Conservation (phyloP, 2,329 filamentous ascomycete genomes). For the Penicillium sp. region DNA sequence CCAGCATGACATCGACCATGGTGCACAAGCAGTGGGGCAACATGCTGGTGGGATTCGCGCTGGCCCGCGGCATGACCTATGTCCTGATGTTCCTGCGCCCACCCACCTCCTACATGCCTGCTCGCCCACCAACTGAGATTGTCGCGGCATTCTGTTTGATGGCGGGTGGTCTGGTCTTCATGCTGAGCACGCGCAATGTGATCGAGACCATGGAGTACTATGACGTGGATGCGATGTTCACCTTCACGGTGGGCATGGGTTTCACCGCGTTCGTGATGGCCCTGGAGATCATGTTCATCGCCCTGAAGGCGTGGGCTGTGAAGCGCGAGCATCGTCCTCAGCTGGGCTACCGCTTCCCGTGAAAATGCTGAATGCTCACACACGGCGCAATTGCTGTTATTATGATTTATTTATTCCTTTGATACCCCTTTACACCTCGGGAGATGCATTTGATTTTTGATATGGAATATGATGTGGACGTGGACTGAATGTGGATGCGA, state of each 20-base stretch:
- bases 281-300: slow-evolving; percentile 77
- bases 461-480: neutral
- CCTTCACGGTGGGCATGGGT: slow-evolving; percentile 87
- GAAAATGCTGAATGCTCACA: slow-evolving; percentile 3
- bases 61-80: slow-evolving; percentile 81
- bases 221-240: slow-evolving; percentile 86
- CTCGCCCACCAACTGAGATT: slow-evolving; percentile 88
- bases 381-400: neutral
- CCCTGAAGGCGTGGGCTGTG: slow-evolving; percentile 85
- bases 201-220: slow-evolving; percentile 78
- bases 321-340: slow-evolving; percentile 48
- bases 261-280: slow-evolving; percentile 83
- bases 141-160: slow-evolving; percentile 85
- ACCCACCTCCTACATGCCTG: slow-evolving; percentile 78
- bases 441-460: slow-evolving; percentile 2
- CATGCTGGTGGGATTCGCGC: slow-evolving; percentile 78
- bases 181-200: slow-evolving; percentile 82
- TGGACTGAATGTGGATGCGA: neutral
- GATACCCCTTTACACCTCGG: slow-evolving; percentile 12
- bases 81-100: slow-evolving; percentile 79
- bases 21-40: slow-evolving; percentile 93
- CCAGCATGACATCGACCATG: slow-evolving; percentile 84
- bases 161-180: slow-evolving; percentile 87
- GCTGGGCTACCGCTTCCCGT: slow-evolving; percentile 41
- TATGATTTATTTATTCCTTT: slow-evolving; percentile 3